Base-by-base conservation (phyloP, 352 stramenopile species). In the Globisporangium lucens region DNA sequence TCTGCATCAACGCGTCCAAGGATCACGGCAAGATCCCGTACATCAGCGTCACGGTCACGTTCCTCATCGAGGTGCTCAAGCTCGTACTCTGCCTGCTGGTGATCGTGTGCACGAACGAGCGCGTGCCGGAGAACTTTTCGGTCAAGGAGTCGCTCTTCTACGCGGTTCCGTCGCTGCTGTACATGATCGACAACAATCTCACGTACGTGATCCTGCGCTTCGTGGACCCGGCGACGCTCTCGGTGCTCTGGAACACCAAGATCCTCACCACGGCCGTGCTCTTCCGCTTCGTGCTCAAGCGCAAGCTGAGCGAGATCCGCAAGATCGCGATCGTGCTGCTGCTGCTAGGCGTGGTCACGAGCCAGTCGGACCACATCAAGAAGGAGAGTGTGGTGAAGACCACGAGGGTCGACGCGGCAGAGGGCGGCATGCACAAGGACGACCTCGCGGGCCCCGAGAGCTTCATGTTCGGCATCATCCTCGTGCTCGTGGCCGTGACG, bases 141-240 rank as follows among this genome's bases (percentile, higher is more conserved):
- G 63, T 83, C 27, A 74, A 76, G 27, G 83, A 93, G 59, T 74
- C 72, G 24, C 75, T 87, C 35, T 90, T 85, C 69, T 95, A 93
- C 76, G 88, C 88, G 20, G 75, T 93, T 52, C 88, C 88, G 8
- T 91, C 88, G n/a, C 78, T 93, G 49, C 79, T 95, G 33, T 95
- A 95, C 71, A 83, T 85, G 72, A 81, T 95, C 70, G 88, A 95
- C 76, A 95, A 94, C 78, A 95, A 95, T 70, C 82, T 95, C 51
- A 90, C 87, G 68, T 95, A 93, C 75, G 73, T 94, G n/a, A 93
- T 95, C 58, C 71, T 95, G 57, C 83, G 85, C 68, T 94, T 90
- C 69, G 81, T 95, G 67, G 88, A 95, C 72, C 86, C 88, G 0
- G 86, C 88, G 35, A 95, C 86, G 66, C 81, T 95, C 51, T 91